These are phyloP conservation scores for Debaryomycetaceae sp. DNA, from an alignment of 1,139 yeast species.

Conservation along the genomic window DNA sequence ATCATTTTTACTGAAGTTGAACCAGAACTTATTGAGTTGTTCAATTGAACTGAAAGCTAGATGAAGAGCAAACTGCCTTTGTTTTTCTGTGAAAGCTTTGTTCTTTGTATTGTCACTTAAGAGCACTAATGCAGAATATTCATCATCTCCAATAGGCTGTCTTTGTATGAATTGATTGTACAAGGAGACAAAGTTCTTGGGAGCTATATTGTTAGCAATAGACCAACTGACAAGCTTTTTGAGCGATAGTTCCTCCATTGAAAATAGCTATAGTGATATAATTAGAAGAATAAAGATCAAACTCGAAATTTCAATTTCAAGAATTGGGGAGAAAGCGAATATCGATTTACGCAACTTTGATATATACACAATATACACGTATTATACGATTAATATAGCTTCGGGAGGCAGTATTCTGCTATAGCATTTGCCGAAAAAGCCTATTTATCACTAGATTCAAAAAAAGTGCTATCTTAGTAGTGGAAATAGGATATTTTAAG, in stretches of 20 bases:
- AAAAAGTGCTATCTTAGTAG: too few species aligned
- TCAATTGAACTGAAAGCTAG: conserved; percentile 7
- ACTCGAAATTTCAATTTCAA: background rate
- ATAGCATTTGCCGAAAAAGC: too few species aligned
- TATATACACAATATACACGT: background rate
- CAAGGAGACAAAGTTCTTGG: conserved; percentile 16
- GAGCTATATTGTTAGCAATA: conserved; percentile 11
- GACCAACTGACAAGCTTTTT: conserved; percentile 14
- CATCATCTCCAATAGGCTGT: conserved; percentile 10
- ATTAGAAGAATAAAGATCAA: background rate
- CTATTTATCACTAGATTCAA: too few species aligned
- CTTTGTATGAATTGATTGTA: conserved; percentile 16
- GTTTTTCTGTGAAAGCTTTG: background rate
- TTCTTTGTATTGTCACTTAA: conserved; percentile 11
- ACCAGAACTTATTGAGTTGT: conserved; percentile 10
- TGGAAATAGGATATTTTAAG: too few species aligned
- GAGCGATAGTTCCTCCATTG: conserved; percentile 6
- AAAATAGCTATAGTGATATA: too few species aligned
- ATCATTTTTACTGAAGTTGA: conserved; percentile 4
- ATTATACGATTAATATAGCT: too few species aligned
- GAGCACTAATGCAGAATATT: conserved; percentile 14
- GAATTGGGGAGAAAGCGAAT: background rate
- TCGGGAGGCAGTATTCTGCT: too few species aligned
- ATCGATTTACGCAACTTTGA: background rate
- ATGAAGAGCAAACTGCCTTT: conserved; percentile 1